phyloP scores from a whole-genome alignment of 2,329 filamentous ascomycete species.

The Neopestalotiopsis sp. region DNA sequence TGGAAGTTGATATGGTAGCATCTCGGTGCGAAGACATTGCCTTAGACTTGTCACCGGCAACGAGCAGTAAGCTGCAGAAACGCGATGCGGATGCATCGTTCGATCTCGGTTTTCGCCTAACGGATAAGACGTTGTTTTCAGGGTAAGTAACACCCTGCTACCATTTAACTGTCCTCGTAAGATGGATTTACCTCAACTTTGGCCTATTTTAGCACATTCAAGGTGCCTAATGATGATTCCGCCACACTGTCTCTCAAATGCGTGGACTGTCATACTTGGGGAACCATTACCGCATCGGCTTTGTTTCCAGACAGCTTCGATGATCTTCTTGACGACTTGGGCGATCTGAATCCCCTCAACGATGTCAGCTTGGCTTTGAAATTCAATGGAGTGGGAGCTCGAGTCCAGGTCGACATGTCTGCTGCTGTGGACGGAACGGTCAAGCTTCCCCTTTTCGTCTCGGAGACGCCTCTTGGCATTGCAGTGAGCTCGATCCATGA shows the following conservation, averaged over 20 bases:
- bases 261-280: constrained; percentile 29
- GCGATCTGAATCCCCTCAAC: constrained; percentile 27
- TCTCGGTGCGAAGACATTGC: neutral
- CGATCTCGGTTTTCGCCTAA: constrained; percentile 23
- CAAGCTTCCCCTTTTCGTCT: constrained; percentile 26
- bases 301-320: constrained; percentile 30
- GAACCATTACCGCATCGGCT: constrained; percentile 27
- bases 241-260: constrained; percentile 28
- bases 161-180: too few species aligned
- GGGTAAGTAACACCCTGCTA: constrained; percentile 23
- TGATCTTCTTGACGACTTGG: constrained; percentile 25
- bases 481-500: constrained; percentile 23
- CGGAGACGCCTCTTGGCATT: constrained; percentile 30
- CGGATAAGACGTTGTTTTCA: constrained; percentile 25
- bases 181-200: too few species aligned
- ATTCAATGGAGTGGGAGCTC: constrained; percentile 32
- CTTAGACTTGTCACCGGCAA: neutral
- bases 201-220: constrained; percentile 18
- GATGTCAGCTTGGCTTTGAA: constrained; percentile 27
- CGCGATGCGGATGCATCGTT: constrained; percentile 28
- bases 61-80: constrained; percentile 18
- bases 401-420: constrained; percentile 27
- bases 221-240: constrained; percentile 9
- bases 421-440: constrained; percentile 24
- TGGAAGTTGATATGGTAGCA: neutral